Evolutionary conservation across 768 basidiomycete species (phyloP).

Genomic region (Arthromyces matolae): DNA sequence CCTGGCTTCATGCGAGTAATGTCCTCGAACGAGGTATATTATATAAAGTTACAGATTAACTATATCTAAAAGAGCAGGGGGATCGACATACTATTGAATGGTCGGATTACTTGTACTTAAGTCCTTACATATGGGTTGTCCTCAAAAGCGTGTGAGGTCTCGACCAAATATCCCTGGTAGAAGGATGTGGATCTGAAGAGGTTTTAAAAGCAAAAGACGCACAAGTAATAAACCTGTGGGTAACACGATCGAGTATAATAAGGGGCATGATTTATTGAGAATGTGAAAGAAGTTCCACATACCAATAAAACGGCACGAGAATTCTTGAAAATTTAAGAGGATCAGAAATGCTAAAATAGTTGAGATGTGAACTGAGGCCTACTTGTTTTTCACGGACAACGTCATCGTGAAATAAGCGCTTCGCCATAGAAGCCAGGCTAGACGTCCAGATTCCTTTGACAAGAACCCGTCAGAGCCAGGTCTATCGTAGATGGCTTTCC

Average conservation of each 20-base stretch:
- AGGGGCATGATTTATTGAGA: background rate
- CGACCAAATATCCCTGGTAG: conserved; percentile 28
- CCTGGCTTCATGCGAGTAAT: no score
- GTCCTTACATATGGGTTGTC: no score
- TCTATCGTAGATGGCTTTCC: conserved; percentile 78
- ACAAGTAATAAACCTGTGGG: conserved; percentile 12
- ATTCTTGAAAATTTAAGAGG: conserved; percentile 1
- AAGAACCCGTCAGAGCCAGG: conserved; percentile 47
- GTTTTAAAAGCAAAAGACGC: background rate
- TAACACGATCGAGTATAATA: no score
- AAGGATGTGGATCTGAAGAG: background rate
- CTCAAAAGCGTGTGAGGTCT: conserved; percentile 66
- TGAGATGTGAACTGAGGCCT: conserved; percentile 18
- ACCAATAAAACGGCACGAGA: conserved; percentile 15
- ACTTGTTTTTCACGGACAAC: conserved; percentile 69
- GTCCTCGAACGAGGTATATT: no score
- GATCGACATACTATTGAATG: no score
- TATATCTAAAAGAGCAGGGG: no score
- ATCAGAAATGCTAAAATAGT: background rate
- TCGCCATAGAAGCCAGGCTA: conserved; percentile 80
- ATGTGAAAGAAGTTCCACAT: background rate
- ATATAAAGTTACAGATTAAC: no score
- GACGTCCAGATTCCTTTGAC: conserved; percentile 58
- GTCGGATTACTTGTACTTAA: no score
- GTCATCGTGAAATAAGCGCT: conserved; percentile 81